Evolutionary conservation across 805 yeast species (phyloP), one percentile per base, ranked within the genome.

Genomic region (Deakozyma indianensis): DNA sequence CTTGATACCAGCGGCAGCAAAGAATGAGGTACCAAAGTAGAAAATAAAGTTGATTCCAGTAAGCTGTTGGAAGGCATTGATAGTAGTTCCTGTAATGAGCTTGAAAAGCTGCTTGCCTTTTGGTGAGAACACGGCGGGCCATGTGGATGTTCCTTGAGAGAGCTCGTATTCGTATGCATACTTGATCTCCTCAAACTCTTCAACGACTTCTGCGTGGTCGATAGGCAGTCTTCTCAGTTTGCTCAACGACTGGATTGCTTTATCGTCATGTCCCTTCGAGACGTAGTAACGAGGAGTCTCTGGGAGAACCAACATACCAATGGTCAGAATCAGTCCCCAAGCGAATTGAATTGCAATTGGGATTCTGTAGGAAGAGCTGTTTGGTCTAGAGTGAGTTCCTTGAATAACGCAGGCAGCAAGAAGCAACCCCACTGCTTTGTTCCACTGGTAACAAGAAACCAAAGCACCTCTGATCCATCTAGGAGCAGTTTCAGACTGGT

Each of bases 271-370:
- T 50, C 74, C 75, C 51, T 74, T 74, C 43, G 73, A 74, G 25
- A 84, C 79, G 50, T 63, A 73, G 63, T 64, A 84, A 55, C 94
- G 71, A 35, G 94, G 94, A 40, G 83, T 71, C 56, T 83, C 94
- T 22, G 94, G 88, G 35, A 83, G 65, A 51, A 78, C 68, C 44
- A 73, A 57, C 63, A 84, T 67, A 23, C 92, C 94, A n/a, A 62
- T 49, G 42, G 68, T 67, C 43, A 84, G 68, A 24, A 80, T 58
- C 1, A 73, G 48, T n/a, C 84, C 78, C 80, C 87, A 84, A 4
- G 76, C 52, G 53, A 81, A 73, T 63, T 82, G 88, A 25, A 83
- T 53, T 14, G 79, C 87, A 52, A 83, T 71, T 5, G 94, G 94
- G 32, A 84, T 71, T 51, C 86, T 69, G 73, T 82, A 86, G n/a